Conservation (phyloP, 805 yeast genomes). For the Cyberlindnera mississippiensis region DNA sequence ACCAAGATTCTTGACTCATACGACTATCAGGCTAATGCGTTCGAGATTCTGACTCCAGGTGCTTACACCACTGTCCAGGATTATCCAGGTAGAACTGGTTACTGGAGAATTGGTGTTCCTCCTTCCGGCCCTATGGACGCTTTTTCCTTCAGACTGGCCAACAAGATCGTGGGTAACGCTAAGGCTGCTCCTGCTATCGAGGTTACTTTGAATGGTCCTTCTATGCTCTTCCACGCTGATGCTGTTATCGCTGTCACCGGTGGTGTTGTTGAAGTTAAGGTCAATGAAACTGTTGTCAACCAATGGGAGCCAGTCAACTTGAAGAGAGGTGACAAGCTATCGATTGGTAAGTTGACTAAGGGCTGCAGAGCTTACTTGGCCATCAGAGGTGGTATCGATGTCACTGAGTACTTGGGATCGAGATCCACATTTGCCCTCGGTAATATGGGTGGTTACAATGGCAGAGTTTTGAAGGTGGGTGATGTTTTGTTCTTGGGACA, state of each 20-base stretch:
- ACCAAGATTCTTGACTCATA: slow-evolving; percentile 85
- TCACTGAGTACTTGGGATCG: slow-evolving; percentile 91
- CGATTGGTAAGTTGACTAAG: slow-evolving; percentile 71
- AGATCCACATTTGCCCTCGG: slow-evolving; percentile 95
- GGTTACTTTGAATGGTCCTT: slow-evolving; percentile 83
- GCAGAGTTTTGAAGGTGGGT: slow-evolving; percentile 86
- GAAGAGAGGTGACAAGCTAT: slow-evolving; percentile 69
- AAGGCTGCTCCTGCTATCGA: slow-evolving; percentile 84
- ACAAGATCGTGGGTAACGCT: slow-evolving; percentile 86
- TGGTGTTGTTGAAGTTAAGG: slow-evolving; percentile 64
- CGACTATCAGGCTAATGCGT: slow-evolving; percentile 75
- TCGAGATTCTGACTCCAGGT: slow-evolving; percentile 86
- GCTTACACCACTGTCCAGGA: slow-evolving; percentile 97
- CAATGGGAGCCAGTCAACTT: slow-evolving; percentile 74
- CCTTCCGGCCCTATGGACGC: slow-evolving; percentile 99
- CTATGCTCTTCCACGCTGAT: slow-evolving; percentile 77
- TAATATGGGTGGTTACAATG: slow-evolving; percentile 89
- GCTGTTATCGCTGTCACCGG: slow-evolving; percentile 82
- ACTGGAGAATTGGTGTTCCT: slow-evolving; percentile 78
- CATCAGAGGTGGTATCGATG: slow-evolving; percentile 90
- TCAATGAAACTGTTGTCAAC: slow-evolving; percentile 53
- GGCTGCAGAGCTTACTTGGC: slow-evolving; percentile 93
- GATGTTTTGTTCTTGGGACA: slow-evolving; percentile 87
- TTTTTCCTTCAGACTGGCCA: slow-evolving; percentile 85
- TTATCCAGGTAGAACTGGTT: slow-evolving; percentile 84